phyloP scores from a whole-genome alignment of 2,329 filamentous ascomycete genomes.

The Rasamsonia emersonii region DNA sequence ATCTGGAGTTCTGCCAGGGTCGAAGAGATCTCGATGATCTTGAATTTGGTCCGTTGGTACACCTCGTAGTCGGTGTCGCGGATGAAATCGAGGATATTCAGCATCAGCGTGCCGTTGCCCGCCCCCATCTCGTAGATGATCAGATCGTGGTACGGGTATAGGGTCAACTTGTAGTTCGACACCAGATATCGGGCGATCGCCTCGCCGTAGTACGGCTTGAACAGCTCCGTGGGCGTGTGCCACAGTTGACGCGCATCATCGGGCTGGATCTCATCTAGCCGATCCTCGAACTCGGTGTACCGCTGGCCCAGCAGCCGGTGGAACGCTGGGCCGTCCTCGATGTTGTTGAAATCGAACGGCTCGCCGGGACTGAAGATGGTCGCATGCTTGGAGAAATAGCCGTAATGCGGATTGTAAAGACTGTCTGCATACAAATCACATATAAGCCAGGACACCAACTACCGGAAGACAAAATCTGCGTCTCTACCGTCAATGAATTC shows the following conservation, averaged over 20 bases:
- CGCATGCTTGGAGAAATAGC: constrained; percentile 93
- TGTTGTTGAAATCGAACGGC: constrained; percentile 75
- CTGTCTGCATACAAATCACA: constrained; percentile 55
- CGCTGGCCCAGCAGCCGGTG: constrained; percentile 64
- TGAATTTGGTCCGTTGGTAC: constrained; percentile 86
- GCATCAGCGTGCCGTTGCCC: constrained; percentile 93
- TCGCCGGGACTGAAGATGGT: constrained; percentile 91
- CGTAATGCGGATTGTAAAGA: constrained; percentile 87
- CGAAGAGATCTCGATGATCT: constrained; percentile 90
- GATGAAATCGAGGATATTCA: constrained; percentile 96
- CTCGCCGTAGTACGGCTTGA: constrained; percentile 93
- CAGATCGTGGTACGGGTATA: constrained; percentile 92
- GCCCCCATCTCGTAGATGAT: constrained; percentile 99
- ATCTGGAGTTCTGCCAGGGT: constrained; percentile 71
- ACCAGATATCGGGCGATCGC: constrained; percentile 93
- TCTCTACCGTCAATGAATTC: constrained; percentile 87
- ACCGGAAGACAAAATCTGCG: neutral
- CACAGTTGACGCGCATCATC: constrained; percentile 82
- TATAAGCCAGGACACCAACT: neutral
- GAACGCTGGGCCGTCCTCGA: constrained; percentile 82
- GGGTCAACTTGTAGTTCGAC: constrained; percentile 87
- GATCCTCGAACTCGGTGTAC: constrained; percentile 86
- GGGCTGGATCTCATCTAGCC: constrained; percentile 62
- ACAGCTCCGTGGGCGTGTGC: constrained; percentile 97
- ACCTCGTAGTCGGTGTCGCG: constrained; percentile 81